These are phyloP conservation scores for Populus davidiana DNA, from an alignment of 345 rosid genomes.

Conservation along the genomic window DNA sequence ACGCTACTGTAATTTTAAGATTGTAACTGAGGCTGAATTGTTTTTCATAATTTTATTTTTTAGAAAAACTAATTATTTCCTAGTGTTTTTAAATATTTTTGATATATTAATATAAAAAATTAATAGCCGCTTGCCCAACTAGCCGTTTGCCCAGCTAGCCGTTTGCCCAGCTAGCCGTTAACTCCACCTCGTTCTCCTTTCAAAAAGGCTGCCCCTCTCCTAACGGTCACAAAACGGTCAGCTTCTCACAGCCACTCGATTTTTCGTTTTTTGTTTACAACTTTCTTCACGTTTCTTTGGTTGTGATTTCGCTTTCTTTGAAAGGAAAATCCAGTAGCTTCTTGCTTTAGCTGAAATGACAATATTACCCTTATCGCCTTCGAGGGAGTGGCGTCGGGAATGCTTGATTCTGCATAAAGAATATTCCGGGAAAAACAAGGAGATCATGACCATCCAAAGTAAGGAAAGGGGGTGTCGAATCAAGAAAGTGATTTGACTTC, in stretches of 20 bases:
- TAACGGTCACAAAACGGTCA: slow-evolving; percentile 41
- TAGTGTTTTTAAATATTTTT: too few relatives aligned
- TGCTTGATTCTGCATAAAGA: too few relatives aligned
- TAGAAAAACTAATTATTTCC: too few relatives aligned
- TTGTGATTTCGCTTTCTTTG: not conserved
- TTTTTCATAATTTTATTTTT: too few relatives aligned
- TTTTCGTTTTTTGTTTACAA: not conserved
- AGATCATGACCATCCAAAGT: too few relatives aligned
- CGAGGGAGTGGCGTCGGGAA: not conserved
- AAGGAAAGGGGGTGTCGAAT: too few relatives aligned
- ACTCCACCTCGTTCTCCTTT: not conserved
- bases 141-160: slow-evolving; percentile 21
- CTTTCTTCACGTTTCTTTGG: not conserved
- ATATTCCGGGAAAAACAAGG: too few relatives aligned
- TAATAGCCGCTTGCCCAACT: not conserved
- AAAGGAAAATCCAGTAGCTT: not conserved
- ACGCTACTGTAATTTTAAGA: not conserved
- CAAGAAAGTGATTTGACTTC: not conserved
- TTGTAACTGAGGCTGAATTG: too few relatives aligned
- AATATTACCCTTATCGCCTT: not conserved
- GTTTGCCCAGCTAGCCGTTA: slow-evolving; percentile 21
- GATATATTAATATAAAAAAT: too few relatives aligned
- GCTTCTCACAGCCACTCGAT: slow-evolving; percentile 15
- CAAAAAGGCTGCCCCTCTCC: slow-evolving; percentile 20
- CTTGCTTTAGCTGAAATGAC: not conserved